A percentile compares a stretch with the other conserved stretches of the same genome.
Conservation (phyloP, 2,329 filamentous ascomycete species). For the Aspergillus fumigatiaffinis region DNA sequence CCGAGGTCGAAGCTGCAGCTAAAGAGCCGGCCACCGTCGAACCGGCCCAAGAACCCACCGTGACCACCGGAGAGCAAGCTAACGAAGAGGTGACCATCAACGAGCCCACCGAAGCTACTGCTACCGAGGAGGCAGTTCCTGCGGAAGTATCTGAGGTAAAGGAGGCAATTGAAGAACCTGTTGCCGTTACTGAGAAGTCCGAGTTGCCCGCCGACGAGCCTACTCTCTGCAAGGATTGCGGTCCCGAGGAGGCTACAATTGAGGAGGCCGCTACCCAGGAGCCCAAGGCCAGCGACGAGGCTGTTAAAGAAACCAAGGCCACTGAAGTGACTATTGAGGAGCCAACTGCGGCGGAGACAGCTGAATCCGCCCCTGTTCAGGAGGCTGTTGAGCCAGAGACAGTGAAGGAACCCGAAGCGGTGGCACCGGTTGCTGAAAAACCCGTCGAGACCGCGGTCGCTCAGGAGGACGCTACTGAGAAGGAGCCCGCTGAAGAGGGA, state of each 20-base stretch:
- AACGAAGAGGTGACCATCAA: slow-evolving; percentile 6
- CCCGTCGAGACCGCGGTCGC: background rate
- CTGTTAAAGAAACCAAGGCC: background rate
- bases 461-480: background rate
- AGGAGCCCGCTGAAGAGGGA: slow-evolving; percentile 4
- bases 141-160: background rate
- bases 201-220: slow-evolving; percentile 5
- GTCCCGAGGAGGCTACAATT: slow-evolving; percentile 1
- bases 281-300: slow-evolving; percentile 4
- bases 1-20: slow-evolving; percentile 5
- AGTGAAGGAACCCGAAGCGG: slow-evolving; percentile 2
- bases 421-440: slow-evolving; percentile 7
- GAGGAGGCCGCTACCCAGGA: slow-evolving; percentile 8
- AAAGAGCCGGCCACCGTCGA: slow-evolving; percentile 8
- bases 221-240: background rate
- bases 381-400: background rate
- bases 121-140: background rate
- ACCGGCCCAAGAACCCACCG: background rate
- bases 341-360: slow-evolving; percentile 1
- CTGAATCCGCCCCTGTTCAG: background rate
- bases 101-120: slow-evolving; percentile 3
- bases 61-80: slow-evolving; percentile 10
- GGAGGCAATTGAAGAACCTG: background rate
- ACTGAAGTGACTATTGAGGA: slow-evolving; percentile 11
- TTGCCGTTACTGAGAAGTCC: background rate